phyloP scores from a whole-genome alignment of 2,329 filamentous ascomycete genomes.

The Pyricularia pennisetigena region DNA sequence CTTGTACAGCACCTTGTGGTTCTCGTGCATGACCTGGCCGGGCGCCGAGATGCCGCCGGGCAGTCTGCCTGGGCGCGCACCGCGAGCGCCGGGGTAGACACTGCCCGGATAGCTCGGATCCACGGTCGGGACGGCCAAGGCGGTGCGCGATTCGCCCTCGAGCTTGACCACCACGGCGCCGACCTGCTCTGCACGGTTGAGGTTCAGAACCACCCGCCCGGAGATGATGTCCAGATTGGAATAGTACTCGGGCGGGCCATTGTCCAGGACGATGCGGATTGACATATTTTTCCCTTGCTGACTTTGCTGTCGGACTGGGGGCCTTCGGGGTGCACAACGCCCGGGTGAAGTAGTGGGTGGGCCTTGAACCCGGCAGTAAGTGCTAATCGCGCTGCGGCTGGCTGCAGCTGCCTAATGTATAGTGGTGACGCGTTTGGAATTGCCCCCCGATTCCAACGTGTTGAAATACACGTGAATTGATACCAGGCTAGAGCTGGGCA shows the following conservation, averaged over 20 bases:
- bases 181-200: conserved; percentile 59
- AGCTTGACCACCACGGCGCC: conserved; percentile 72
- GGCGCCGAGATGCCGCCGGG: conserved; percentile 8
- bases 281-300: conserved; percentile 41
- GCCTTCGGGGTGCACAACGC: background rate
- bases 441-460: background rate
- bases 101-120: conserved; percentile 21
- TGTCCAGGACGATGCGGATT: conserved; percentile 54
- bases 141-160: conserved; percentile 67
- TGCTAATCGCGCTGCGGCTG: background rate
- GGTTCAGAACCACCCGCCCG: conserved; percentile 46
- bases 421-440: background rate
- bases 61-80: conserved; percentile 19
- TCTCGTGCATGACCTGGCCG: conserved; percentile 41
- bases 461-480: background rate
- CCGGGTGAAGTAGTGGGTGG: background rate
- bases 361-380: background rate
- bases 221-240: conserved; percentile 70
- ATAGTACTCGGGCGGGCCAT: conserved; percentile 56
- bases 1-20: conserved; percentile 67
- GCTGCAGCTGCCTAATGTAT: background rate
- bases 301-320: background rate
- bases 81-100: conserved; percentile 24
- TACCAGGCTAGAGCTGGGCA: no score
- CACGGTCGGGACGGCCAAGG: conserved; percentile 40